Base-by-base conservation (phyloP, 768 basidiomycete genomes). In the Boletellus emodensis region DNA sequence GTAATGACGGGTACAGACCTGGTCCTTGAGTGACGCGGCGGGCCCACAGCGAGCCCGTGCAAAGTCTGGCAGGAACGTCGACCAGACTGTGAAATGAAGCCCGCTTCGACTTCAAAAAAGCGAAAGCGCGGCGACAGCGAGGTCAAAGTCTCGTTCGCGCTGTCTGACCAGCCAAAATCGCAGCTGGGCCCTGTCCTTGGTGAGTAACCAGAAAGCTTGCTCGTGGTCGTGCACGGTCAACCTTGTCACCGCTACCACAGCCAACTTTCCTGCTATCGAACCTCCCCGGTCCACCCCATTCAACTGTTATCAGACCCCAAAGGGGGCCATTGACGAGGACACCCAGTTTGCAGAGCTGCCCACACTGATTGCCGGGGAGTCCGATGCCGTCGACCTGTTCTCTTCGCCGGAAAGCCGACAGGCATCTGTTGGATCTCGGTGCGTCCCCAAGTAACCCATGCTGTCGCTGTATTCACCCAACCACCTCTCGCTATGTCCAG, bases 301-400 rank as follows among this genome's bases (percentile, higher is more conserved):
- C 65, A 69, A 73, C 54, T 78, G 80, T 59, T 90, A 85, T 65
- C 71, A 62, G 39, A 81, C 78, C 45, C 59, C 50, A 44, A 56
- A 46, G 49, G 45, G 42, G 4, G 49, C 65, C 32, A 60, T 55
- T 7, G 61, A 59, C n/a, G 57, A 53, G 42, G 71, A 63, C 30
- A n/a, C 34, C 13, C 48, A 53, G 1, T 76, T 76, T 42, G 64
- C 61, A 13, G 58, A 62, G 17, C 69, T 55, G 55, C 62, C 38
- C 33, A 59, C 45, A 43, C 61, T 90, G 13, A 73, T 95, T 20
- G 89, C 83, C 0, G 94, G 87, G 5, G 93, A 95, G 71, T 88
- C 89, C n/a, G 76, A 83, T 26, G 74, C 80, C 17, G 81, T 96
- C 41, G 92, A 96, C 63, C 92, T 87, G 70, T 81, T 82, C 56